A percentile compares a stretch with the other conserved stretches of the same genome.
Evolutionary conservation across 2,329 filamentous ascomycete species (phyloP).

Genomic region (Aspergillus carbonarius): DNA sequence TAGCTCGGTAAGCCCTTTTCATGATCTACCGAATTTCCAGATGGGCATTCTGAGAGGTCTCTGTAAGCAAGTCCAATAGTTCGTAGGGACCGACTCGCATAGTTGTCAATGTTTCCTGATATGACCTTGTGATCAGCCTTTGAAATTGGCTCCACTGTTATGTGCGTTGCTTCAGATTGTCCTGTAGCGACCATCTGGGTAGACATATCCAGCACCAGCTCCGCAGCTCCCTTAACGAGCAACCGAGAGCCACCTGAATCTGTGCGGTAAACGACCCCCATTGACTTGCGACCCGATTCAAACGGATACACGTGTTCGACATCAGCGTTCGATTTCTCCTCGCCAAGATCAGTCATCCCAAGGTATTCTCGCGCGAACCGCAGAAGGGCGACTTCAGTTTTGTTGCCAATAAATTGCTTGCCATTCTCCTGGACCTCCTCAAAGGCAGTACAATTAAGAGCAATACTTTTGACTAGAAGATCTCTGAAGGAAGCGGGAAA

Average conservation of each 20-base stretch:
- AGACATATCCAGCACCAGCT: slow-evolving; percentile 32
- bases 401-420: slow-evolving; percentile 62
- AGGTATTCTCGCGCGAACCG: slow-evolving; percentile 62
- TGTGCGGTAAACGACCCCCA: slow-evolving; percentile 34
- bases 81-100: neutral
- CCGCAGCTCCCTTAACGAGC: slow-evolving; percentile 38
- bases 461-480: slow-evolving; percentile 36
- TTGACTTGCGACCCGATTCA: slow-evolving; percentile 66
- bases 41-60: slow-evolving; percentile 59
- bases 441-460: slow-evolving; percentile 62
- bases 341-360: slow-evolving; percentile 58
- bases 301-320: slow-evolving; percentile 66
- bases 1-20: neutral
- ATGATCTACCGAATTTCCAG: neutral
- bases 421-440: slow-evolving; percentile 59
- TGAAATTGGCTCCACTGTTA: too few relatives aligned
- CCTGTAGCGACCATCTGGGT: slow-evolving; percentile 16
- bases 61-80: slow-evolving; percentile 69
- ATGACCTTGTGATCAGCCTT: too few relatives aligned
- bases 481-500: neutral
- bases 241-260: slow-evolving; percentile 26
- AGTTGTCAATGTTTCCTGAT: too few relatives aligned
- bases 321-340: slow-evolving; percentile 56
- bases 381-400: slow-evolving; percentile 69
- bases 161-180: too few relatives aligned